Conservation (phyloP, 768 basidiomycete genomes). For the Tricholoma bakamatsutake region DNA sequence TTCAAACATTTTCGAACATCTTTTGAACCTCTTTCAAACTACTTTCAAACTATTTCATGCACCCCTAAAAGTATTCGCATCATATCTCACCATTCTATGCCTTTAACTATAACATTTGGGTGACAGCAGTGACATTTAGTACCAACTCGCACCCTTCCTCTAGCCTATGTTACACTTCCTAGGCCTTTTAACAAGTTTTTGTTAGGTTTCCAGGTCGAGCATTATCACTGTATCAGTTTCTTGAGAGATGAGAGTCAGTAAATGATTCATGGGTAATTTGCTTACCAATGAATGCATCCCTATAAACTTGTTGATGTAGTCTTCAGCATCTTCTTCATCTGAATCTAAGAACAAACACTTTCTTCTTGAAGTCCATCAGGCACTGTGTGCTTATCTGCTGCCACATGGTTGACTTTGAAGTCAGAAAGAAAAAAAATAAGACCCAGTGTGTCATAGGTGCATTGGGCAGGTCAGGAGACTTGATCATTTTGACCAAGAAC, state of each 20-base stretch:
- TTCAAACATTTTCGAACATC: too few relatives aligned
- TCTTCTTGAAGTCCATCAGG: constrained; percentile 31
- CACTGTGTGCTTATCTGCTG: constrained; percentile 19
- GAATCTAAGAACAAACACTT: constrained; percentile 2
- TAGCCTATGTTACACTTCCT: too few relatives aligned
- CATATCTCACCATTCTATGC: too few relatives aligned
- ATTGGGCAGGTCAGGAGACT: constrained; percentile 29
- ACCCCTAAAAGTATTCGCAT: too few relatives aligned
- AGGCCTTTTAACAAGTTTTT: too few relatives aligned
- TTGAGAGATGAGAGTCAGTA: background rate
- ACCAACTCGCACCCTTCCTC: too few relatives aligned
- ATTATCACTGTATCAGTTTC: background rate
- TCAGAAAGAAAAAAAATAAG: constrained; percentile 27
- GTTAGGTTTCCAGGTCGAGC: too few relatives aligned
- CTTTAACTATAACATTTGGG: too few relatives aligned
- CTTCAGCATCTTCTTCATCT: constrained; percentile 23
- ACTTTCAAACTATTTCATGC: too few relatives aligned
- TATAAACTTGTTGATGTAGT: constrained; percentile 16
- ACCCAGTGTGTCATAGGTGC: constrained; percentile 34
- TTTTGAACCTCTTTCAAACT: too few relatives aligned
- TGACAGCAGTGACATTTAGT: too few relatives aligned
- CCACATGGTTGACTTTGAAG: constrained; percentile 30
- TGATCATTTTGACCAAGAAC: constrained; percentile 31
- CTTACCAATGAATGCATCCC: background rate
- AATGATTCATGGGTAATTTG: background rate